These are phyloP conservation scores for Kurtzmaniella quercitrusa DNA, from an alignment of 1,139 yeast genomes.

Conservation along the genomic window DNA sequence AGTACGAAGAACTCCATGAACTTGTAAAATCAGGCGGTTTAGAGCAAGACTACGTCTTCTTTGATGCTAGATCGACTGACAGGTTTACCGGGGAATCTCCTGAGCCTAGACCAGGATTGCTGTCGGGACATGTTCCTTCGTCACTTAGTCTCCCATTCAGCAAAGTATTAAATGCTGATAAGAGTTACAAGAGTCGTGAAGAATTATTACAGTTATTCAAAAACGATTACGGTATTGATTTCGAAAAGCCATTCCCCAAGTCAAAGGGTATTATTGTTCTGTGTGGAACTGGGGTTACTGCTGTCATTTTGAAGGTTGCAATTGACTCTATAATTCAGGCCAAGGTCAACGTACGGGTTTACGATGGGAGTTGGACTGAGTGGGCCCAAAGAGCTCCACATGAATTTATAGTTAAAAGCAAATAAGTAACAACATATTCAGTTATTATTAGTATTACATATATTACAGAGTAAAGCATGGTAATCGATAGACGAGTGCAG, in stretches of 20 bases:
- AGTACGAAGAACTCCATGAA: slow-evolving; percentile 58
- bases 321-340: slow-evolving; percentile 51
- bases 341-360: slow-evolving; percentile 63
- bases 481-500: not conserved
- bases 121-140: slow-evolving; percentile 88
- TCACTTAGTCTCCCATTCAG: slow-evolving; percentile 74
- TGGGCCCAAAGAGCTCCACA: slow-evolving; percentile 46
- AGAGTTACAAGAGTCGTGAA: slow-evolving; percentile 46
- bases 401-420: slow-evolving; percentile 26
- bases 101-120: slow-evolving; percentile 83
- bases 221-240: slow-evolving; percentile 32
- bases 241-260: slow-evolving; percentile 13
- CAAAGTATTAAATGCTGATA: slow-evolving; percentile 49
- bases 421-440: not conserved
- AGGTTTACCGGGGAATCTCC: slow-evolving; percentile 76
- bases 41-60: slow-evolving; percentile 45
- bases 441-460: not conserved
- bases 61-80: slow-evolving; percentile 79
- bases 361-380: slow-evolving; percentile 96
- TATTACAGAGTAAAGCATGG: not conserved
- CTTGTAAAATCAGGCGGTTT: slow-evolving; percentile 50
- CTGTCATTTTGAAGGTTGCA: slow-evolving; percentile 67
- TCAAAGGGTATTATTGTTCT: slow-evolving; percentile 67
- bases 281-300: slow-evolving; percentile 97
- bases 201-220: slow-evolving; percentile 46